phyloP scores from a whole-genome alignment of 1,284 basidiomycete genomes.

The Waitea zeae region DNA sequence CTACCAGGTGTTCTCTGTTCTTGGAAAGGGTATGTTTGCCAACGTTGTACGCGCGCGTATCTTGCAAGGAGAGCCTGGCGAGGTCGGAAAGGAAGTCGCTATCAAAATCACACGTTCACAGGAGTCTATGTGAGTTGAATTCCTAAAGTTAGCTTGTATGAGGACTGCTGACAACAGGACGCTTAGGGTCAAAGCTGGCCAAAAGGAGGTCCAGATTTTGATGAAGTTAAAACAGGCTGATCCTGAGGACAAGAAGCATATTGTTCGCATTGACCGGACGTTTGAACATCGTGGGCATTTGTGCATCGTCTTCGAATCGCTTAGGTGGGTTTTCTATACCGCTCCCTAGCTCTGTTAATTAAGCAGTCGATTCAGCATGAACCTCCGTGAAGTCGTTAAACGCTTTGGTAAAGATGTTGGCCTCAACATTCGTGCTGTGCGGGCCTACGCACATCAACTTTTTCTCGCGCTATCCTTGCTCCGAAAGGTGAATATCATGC shows the following conservation, averaged over 20 bases:
- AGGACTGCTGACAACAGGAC: neutral
- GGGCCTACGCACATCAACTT: constrained; percentile 93
- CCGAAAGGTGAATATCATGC: constrained; percentile 85
- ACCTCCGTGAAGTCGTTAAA: constrained; percentile 94
- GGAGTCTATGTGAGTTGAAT: constrained; percentile 76
- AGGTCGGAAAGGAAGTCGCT: constrained; percentile 73
- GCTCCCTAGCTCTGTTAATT: constrained; percentile 3
- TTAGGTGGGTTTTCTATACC: constrained; percentile 43
- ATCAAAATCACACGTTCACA: constrained; percentile 96
- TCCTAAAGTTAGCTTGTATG: constrained; percentile 2
- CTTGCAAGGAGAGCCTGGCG: constrained; percentile 48
- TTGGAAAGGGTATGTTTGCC: constrained; percentile 98
- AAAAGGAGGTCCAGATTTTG: constrained; percentile 85
- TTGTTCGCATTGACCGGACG: constrained; percentile 80
- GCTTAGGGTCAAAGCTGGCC: constrained; percentile 80
- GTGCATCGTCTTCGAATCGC: constrained; percentile 89
- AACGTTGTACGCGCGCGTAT: constrained; percentile 88
- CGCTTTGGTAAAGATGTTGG: constrained; percentile 99
- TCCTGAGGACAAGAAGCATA: constrained; percentile 92
- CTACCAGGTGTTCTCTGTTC: constrained; percentile 87
- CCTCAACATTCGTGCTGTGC: constrained; percentile 90
- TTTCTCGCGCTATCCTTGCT: constrained; percentile 79
- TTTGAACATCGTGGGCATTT: constrained; percentile 97
- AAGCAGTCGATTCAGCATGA: constrained; percentile 52
- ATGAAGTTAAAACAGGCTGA: constrained; percentile 78